These are phyloP conservation scores for Wakefieldia striispora DNA, from an alignment of 768 basidiomycete genomes.

Conservation along the genomic window DNA sequence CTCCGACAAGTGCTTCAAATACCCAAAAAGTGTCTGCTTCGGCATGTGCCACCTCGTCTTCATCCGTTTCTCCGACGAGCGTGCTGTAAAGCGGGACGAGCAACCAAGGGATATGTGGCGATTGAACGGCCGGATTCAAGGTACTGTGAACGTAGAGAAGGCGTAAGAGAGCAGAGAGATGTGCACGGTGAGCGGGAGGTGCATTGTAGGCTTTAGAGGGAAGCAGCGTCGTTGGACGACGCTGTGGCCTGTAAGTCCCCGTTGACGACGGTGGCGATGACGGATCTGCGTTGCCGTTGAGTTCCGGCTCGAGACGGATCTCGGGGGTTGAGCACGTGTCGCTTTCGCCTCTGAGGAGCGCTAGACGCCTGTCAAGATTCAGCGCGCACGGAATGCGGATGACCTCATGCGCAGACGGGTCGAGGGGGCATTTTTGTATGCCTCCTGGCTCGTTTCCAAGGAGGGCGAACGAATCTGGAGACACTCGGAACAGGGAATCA, in stretches of 20 bases:
- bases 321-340: constrained; percentile 34
- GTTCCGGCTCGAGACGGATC: constrained; percentile 38
- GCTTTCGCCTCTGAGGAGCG: constrained; percentile 37
- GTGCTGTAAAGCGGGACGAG: constrained; percentile 68
- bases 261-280: constrained; percentile 31
- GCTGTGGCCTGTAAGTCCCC: constrained; percentile 26
- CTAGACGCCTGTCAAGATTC: constrained; percentile 54
- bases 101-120: constrained; percentile 66
- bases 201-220: constrained; percentile 44
- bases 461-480: constrained; percentile 45
- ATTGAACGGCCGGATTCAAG: constrained; percentile 69
- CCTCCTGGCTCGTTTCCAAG: constrained; percentile 54
- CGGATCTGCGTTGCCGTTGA: constrained; percentile 4
- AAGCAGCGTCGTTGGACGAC: constrained; percentile 43
- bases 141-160: constrained; percentile 68
- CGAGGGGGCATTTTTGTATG: constrained; percentile 46
- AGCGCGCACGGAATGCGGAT: constrained; percentile 49
- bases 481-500: constrained; percentile 56
- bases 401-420: constrained; percentile 43
- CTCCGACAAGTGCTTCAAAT: constrained; percentile 70
- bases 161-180: constrained; percentile 63
- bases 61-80: constrained; percentile 58
- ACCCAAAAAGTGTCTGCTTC: constrained; percentile 86
- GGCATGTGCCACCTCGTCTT: constrained; percentile 58
- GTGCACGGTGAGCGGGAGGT: constrained; percentile 53